phyloP scores from a whole-genome alignment of 2,329 filamentous ascomycete genomes.

The Epichloe sibirici region DNA sequence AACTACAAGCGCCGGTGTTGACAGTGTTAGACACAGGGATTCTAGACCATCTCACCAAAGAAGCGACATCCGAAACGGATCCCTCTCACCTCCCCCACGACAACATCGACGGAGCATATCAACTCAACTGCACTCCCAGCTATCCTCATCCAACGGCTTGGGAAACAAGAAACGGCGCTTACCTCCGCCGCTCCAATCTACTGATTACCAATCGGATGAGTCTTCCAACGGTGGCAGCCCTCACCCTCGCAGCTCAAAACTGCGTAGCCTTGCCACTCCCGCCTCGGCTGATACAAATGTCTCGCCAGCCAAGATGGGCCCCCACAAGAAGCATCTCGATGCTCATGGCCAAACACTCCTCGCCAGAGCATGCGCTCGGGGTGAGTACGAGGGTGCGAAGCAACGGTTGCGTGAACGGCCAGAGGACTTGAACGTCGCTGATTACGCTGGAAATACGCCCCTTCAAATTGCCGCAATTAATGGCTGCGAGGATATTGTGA shows the following conservation, averaged over 20 bases:
- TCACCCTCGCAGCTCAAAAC: conserved; percentile 44
- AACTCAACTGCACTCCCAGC: conserved; percentile 45
- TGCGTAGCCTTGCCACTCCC: conserved; percentile 43
- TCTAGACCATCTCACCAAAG: conserved; percentile 21
- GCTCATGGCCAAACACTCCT: conserved; percentile 84
- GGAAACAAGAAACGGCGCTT: conserved; percentile 48
- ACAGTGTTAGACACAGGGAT: conserved; percentile 22
- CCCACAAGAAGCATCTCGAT: conserved; percentile 79
- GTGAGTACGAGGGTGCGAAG: conserved; percentile 69
- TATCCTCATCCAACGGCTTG: conserved; percentile 37
- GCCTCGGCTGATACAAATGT: conserved; percentile 46
- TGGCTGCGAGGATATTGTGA: conserved; percentile 76
- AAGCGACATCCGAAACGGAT: conserved; percentile 28
- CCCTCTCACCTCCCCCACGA: conserved; percentile 46
- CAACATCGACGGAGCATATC: conserved; percentile 52
- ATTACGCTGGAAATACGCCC: conserved; percentile 94
- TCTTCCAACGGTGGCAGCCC: conserved; percentile 50
- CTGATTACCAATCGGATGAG: conserved; percentile 56
- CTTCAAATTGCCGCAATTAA: conserved; percentile 86
- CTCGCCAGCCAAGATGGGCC: conserved; percentile 54
- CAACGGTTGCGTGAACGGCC: conserved; percentile 64
- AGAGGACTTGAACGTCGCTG: conserved; percentile 76
- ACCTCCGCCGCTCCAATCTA: conserved; percentile 48
- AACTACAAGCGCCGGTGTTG: conserved; percentile 31
- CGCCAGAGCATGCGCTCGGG: conserved; percentile 78